phyloP scores from a whole-genome alignment of 2,329 filamentous ascomycete genomes.

The Diaporthe destruens region DNA sequence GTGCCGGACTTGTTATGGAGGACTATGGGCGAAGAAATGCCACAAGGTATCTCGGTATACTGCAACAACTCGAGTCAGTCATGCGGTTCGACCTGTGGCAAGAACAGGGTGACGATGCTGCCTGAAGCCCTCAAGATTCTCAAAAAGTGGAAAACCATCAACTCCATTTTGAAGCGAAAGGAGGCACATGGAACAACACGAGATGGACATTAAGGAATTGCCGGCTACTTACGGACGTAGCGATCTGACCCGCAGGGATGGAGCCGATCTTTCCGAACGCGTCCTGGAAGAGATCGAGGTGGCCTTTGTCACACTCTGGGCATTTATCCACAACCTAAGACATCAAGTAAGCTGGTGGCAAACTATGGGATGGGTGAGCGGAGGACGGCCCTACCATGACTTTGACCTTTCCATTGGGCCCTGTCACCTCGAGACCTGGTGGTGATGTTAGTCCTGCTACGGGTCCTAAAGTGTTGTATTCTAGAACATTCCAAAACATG shows the following conservation, averaged over 20 bases:
- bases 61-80: conserved; percentile 1
- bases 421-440: conserved; percentile 69
- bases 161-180: neutral
- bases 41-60: conserved; percentile 55
- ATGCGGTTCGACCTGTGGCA: neutral
- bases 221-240: conserved; percentile 45
- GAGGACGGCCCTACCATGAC: conserved; percentile 67
- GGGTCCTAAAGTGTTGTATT: too few relatives aligned
- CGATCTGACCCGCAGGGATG: conserved; percentile 52
- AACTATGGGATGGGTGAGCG: neutral
- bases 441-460: too few relatives aligned
- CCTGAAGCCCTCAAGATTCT: neutral
- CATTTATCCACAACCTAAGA: conserved; percentile 60
- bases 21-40: conserved; percentile 56
- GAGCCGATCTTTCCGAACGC: conserved; percentile 56
- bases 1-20: conserved; percentile 60
- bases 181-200: neutral
- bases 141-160: neutral
- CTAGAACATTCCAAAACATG: too few relatives aligned
- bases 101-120: too few relatives aligned
- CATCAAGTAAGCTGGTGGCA: neutral
- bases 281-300: conserved; percentile 60
- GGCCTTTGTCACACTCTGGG: conserved; percentile 55
- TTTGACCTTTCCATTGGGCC: conserved; percentile 69
- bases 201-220: neutral